Evolutionary conservation across 495 filamentous ascomycete species (phyloP).

Genomic region (Parathielavia appendiculata): DNA sequence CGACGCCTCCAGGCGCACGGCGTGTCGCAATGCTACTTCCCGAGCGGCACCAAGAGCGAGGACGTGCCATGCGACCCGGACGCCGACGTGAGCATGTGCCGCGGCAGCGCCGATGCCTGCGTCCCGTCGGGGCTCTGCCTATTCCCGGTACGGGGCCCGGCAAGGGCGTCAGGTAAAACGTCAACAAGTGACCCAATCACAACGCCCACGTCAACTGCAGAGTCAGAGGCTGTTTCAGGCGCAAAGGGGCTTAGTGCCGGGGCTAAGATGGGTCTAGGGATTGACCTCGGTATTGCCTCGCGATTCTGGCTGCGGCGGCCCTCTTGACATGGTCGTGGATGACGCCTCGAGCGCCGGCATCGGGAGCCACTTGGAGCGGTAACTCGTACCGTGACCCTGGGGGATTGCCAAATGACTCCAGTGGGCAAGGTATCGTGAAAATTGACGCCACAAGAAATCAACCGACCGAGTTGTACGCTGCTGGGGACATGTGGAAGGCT

Average conservation of each 20-base stretch:
- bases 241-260: not conserved
- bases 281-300: conserved; percentile 4
- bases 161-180: conserved; percentile 4
- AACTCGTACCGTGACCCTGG: no score
- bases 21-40: conserved; percentile 13
- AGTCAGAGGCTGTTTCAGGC: not conserved
- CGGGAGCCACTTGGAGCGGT: no score
- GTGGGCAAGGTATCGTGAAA: no score
- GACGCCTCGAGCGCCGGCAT: not conserved
- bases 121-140: conserved; percentile 15
- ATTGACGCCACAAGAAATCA: no score
- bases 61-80: conserved; percentile 17
- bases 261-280: conserved; percentile 4
- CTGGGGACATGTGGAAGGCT: no score
- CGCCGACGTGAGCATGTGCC: conserved; percentile 21
- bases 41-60: not conserved
- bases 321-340: not conserved
- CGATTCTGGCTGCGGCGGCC: not conserved
- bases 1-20: not conserved
- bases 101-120: conserved; percentile 6
- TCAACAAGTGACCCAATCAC: not conserved
- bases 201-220: not conserved
- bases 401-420: no score
- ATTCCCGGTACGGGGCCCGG: not conserved
- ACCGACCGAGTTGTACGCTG: no score